These are phyloP conservation scores for Graphiopsis chlorocephala DNA, from an alignment of 2,329 filamentous ascomycete species.

Conservation along the genomic window DNA sequence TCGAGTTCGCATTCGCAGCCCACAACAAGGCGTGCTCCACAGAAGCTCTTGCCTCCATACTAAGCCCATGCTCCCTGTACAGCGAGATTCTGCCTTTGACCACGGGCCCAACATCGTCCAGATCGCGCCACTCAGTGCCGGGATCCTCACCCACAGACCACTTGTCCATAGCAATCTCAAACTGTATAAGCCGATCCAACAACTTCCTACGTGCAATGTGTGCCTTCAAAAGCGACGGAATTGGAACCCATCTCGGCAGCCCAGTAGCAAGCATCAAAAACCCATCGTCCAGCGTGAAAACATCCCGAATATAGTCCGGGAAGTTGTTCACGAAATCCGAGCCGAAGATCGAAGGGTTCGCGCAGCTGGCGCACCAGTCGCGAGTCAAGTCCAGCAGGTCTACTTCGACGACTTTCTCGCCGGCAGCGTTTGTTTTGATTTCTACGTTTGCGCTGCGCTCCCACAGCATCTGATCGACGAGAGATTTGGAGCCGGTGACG, in stretches of 20 bases:
- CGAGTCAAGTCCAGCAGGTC: constrained; percentile 53
- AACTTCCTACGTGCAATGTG: constrained; percentile 38
- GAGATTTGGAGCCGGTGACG: constrained; percentile 57
- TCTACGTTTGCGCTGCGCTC: constrained; percentile 52
- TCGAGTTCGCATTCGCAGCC: constrained; percentile 55
- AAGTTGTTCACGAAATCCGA: constrained; percentile 51
- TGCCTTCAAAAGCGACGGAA: constrained; percentile 50
- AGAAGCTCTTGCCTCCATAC: constrained; percentile 33
- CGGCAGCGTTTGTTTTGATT: constrained; percentile 37
- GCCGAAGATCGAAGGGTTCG: constrained; percentile 53
- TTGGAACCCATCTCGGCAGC: constrained; percentile 54
- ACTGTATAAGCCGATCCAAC: constrained; percentile 26
- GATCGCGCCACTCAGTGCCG: constrained; percentile 33
- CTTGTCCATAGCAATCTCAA: constrained; percentile 34
- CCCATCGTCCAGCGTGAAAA: constrained; percentile 55
- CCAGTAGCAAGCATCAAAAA: constrained; percentile 56
- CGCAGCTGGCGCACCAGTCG: constrained; percentile 55
- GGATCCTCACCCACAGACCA: constrained; percentile 29
- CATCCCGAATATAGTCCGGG: constrained; percentile 52
- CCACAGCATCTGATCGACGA: constrained; percentile 62
- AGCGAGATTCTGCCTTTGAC: constrained; percentile 32
- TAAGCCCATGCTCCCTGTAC: constrained; percentile 32
- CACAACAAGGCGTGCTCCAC: constrained; percentile 52
- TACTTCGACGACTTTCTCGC: constrained; percentile 50
- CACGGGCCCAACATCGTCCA: constrained; percentile 36